Percentiles rank a stretch among this genome's conserved stretches.
Evolutionary conservation across 345 rosid genomes (phyloP).

Genomic region (sweet orange (Citrus sinensis)): DNA sequence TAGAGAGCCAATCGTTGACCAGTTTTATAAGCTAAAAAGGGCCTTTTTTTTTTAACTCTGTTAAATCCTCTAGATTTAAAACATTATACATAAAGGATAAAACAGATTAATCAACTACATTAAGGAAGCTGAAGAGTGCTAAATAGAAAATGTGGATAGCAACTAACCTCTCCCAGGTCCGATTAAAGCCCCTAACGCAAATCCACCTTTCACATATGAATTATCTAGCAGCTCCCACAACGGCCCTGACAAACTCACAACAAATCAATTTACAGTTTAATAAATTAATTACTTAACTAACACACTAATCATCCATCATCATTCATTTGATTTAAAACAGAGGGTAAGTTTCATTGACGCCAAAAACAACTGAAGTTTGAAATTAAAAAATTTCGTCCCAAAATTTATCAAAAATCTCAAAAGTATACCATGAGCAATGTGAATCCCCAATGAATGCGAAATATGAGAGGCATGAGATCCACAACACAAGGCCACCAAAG

Average conservation of each 20-base stretch:
- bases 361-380: not conserved
- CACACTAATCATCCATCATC: not conserved
- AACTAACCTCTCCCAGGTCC: slow-evolving; percentile 96
- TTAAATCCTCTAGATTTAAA: not conserved
- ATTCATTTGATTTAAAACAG: not conserved
- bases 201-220: slow-evolving; percentile 78
- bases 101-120: not conserved
- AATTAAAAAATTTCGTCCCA: not conserved
- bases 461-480: slow-evolving; percentile 90
- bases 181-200: slow-evolving; percentile 72
- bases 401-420: not conserved
- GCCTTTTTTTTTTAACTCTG: not conserved
- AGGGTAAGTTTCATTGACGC: not conserved
- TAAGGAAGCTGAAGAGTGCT: not conserved
- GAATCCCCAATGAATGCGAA: slow-evolving; percentile 84
- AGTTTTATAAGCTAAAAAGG: not conserved
- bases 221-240: slow-evolving; percentile 77
- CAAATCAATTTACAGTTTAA: slow-evolving; percentile 8
- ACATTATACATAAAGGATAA: not conserved
- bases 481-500: slow-evolving; percentile 89
- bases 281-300: not conserved
- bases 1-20: not conserved
- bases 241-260: slow-evolving; percentile 44
- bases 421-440: slow-evolving; percentile 67
- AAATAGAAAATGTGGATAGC: not conserved